Evolutionary conservation across 2,329 filamentous ascomycete species (phyloP), one percentile per base, ranked within the genome.

Genomic region (Dothideomycetes sp.): DNA sequence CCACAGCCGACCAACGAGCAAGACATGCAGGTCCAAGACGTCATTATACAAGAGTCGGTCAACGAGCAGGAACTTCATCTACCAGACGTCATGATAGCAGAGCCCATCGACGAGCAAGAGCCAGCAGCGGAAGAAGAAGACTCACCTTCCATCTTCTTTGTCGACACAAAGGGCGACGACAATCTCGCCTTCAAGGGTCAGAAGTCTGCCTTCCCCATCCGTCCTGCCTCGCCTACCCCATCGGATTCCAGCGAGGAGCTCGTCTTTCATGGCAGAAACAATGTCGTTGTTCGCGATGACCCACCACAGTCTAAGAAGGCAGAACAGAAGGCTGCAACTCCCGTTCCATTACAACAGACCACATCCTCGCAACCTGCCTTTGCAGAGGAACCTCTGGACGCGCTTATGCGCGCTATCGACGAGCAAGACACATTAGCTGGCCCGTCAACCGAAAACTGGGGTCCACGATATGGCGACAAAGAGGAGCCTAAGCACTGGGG

Each of bases 181-280:
- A 45, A 46, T 24, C 46, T 59, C 4, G 47, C 43, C 14, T 41
- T 43, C 33, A 19, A 38, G 16, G 31, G 34, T 30, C 45, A 33
- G 19, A 37, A 41, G n/a, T 36, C 36, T 11, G 36, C 53, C 14
- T 19, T 49, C 0, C 53, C 59, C n/a, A n/a, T n/a, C 33, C 62
- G 63, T 19, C 59, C 54, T 29, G 51, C 61, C 2, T 66, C 63
- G 4, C 62, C 62, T 12, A 61, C 61, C 2, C 52, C 53, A 5
- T 71, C 70, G 0, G 69, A 76, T 46, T 84, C 81, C 0, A 82
- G 79, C 51, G 82, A 84, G 35, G 84, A 94, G 47, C 65, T 85
- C 4, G 77, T 87, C 34, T 52, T 84, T 53, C 71, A 66, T 42
- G 77, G 77, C 30, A 68, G 77, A 18, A 51, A 45, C 34, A 48